Conservation (phyloP, 371 early-diverging fungal genomes). For the Mucor irregularis region DNA sequence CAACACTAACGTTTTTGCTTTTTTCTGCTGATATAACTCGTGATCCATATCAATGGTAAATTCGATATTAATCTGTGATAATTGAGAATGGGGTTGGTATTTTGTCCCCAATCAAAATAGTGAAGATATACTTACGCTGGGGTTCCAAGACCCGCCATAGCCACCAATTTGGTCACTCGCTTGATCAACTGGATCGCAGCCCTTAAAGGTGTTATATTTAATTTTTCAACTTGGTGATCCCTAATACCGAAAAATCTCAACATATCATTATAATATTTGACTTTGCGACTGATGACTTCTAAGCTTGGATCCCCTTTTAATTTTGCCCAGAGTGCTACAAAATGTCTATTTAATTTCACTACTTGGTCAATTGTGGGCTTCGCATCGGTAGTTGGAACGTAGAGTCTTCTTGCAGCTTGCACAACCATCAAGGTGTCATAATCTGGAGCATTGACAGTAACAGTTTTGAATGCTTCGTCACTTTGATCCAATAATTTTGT, state of each 20-base stretch:
- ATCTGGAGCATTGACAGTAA: slow-evolving; percentile 93
- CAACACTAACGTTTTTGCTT: slow-evolving; percentile 68
- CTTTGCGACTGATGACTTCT: slow-evolving; percentile 58
- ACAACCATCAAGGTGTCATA: slow-evolving; percentile 91
- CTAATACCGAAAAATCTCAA: slow-evolving; percentile 88
- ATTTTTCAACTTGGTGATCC: slow-evolving; percentile 93
- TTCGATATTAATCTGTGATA: slow-evolving; percentile 63
- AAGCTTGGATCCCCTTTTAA: slow-evolving; percentile 77
- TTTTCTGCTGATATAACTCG: slow-evolving; percentile 66
- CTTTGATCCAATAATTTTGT: slow-evolving; percentile 75
- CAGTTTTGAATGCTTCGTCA: slow-evolving; percentile 74
- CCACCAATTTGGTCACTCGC: slow-evolving; percentile 63
- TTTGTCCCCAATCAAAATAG: not conserved
- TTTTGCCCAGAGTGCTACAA: slow-evolving; percentile 77
- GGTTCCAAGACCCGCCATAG: slow-evolving; percentile 73
- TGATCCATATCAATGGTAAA: slow-evolving; percentile 74
- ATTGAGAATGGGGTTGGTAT: not conserved
- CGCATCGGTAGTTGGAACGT: slow-evolving; percentile 67
- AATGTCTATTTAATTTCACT: slow-evolving; percentile 84
- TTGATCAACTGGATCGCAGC: slow-evolving; percentile 68
- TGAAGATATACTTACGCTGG: slow-evolving; percentile 69
- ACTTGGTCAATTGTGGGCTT: slow-evolving; percentile 77
- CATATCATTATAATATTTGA: slow-evolving; percentile 84
- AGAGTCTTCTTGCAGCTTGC: slow-evolving; percentile 91
- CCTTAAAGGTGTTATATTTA: slow-evolving; percentile 64